Conservation (phyloP, 75 land plant species). For the Selaginella tamariscina region DNA sequence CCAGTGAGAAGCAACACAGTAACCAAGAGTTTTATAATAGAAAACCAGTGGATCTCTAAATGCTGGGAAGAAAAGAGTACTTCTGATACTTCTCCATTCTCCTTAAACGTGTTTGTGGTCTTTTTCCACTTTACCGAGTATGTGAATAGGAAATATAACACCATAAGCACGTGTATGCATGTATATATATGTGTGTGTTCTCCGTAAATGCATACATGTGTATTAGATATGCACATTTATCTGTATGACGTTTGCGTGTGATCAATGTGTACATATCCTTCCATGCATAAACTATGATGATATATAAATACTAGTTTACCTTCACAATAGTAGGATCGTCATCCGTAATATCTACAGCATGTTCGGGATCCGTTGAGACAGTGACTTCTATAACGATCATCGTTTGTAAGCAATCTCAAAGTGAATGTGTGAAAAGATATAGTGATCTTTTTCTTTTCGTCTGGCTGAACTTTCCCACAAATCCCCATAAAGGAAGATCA, state of each 20-base stretch:
- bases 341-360: constrained; percentile 9
- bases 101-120: not conserved
- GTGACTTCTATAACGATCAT: constrained; percentile 8
- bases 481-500: constrained; percentile 89
- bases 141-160: too few relatives aligned
- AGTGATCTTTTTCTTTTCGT: not conserved
- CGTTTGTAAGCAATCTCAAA: not conserved
- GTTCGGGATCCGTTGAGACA: constrained; percentile 2
- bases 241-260: too few relatives aligned
- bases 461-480: constrained; percentile 47
- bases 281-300: too few relatives aligned
- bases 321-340: not conserved
- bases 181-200: too few relatives aligned
- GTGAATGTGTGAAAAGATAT: not conserved
- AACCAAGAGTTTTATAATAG: not conserved
- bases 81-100: constrained; percentile 11
- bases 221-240: too few relatives aligned
- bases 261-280: too few relatives aligned
- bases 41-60: constrained; percentile 14
- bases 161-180: too few relatives aligned
- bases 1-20: not conserved
- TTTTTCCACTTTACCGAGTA: constrained; percentile 8
- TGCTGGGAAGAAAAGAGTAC: constrained; percentile 13
- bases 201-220: too few relatives aligned
- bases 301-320: too few relatives aligned